Evolutionary conservation across 257 asterid species (phyloP), one percentile per base, ranked within the genome.

Genomic region (Nicotiana sylvestris): DNA sequence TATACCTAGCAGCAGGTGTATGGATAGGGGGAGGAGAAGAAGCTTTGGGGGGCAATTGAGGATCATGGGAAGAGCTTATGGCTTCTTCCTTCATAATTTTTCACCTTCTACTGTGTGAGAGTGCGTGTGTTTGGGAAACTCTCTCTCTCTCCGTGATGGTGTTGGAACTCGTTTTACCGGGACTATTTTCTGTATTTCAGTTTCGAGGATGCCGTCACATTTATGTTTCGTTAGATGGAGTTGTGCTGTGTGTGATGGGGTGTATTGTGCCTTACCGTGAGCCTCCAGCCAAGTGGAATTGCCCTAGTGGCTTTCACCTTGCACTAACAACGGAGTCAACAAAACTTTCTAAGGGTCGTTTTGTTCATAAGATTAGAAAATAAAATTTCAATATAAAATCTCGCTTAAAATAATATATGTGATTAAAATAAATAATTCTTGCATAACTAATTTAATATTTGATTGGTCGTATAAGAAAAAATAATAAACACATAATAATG

Each of bases 1-100:
- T 53, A 86, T 84, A 96, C 99, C 99, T 96, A 70, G 98, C 99
- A 76, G 99, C 98, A 64, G 97, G 99, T 76, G 99, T 94, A 60
- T 89, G 85, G 70, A 82, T 88, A 81, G 92, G 94, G n/a, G 97
- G 94, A 55, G 98, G 97, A 85, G 98, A 93, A 46, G 94, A 89
- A 82, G 98, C 92, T 86, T 93, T 90, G 64, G 89, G 98, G 18
- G 88, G 92, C 68, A 88, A 32, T 58, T 89, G 76, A 79, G 97
- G 97, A 88, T 94, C 98, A 12, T 92, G 89, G 5, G 98, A 90
- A 58, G 99, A 96, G 94, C 99, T 93, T 61, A 92, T 89, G 21
- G 91, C 98, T 86, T 96, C 99, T 87, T 96, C 99, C 90, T 89
- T 96, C 98, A 96, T 94, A 70, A 32, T 81, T 58, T 16, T 70